Conservation (phyloP, 129 eudicot species). For the Artemisia annua region DNA sequence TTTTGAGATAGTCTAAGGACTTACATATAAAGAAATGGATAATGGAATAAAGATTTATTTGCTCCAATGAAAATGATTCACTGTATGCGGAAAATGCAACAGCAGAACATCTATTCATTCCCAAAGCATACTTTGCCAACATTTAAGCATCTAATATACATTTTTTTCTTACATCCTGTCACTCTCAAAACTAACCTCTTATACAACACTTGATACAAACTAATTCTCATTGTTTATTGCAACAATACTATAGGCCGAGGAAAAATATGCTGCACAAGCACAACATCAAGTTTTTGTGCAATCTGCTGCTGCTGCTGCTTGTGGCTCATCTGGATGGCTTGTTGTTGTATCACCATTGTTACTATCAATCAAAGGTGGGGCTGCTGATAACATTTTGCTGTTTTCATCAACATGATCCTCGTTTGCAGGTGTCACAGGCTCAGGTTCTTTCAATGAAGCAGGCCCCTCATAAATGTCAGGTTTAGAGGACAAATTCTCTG, state of each 20-base stretch:
- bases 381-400: constrained; percentile 19
- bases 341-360: constrained; percentile 16
- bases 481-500: constrained; percentile 32
- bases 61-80: constrained; percentile 5
- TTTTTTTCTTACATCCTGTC: constrained; percentile 6
- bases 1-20: background rate
- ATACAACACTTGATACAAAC: constrained; percentile 23
- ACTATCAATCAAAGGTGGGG: constrained; percentile 34
- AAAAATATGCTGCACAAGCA: background rate
- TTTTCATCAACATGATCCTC: constrained; percentile 18
- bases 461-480: constrained; percentile 33
- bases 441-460: constrained; percentile 34
- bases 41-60: background rate
- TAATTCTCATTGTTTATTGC: constrained; percentile 9
- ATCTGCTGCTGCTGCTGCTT: constrained; percentile 31
- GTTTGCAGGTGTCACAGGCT: constrained; percentile 23
- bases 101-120: too few species aligned
- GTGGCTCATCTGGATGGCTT: constrained; percentile 27
- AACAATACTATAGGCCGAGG: too few species aligned
- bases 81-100: background rate
- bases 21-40: background rate
- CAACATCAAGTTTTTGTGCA: constrained; percentile 27
- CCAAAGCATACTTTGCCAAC: background rate
- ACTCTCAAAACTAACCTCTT: background rate
- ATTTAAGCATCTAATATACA: constrained; percentile 24